Conservation (phyloP, 2,329 filamentous ascomycete species). For the Trichoderma brevicompactum region DNA sequence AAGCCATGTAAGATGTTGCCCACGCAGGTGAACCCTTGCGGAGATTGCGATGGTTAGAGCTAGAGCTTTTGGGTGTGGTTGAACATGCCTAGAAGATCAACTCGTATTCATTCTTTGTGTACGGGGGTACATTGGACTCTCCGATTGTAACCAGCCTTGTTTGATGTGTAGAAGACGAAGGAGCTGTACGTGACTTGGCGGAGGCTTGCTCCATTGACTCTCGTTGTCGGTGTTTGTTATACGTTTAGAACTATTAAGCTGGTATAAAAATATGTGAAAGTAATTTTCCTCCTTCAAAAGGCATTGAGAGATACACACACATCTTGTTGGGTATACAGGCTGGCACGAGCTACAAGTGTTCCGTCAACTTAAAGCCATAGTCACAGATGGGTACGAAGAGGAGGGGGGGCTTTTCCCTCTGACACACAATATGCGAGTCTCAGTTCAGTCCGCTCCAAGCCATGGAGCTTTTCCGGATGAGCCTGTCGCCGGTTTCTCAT, state of each 20-base stretch:
- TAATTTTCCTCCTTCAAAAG: background rate
- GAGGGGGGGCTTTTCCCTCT: background rate
- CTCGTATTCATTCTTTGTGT: conserved; percentile 25
- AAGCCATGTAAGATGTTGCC: background rate
- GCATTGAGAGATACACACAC: background rate
- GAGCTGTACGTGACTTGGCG: conserved; percentile 9
- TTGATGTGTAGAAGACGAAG: background rate
- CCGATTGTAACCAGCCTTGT: conserved; percentile 1
- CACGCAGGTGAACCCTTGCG: background rate
- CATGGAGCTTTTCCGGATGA: background rate
- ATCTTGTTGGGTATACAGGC: background rate
- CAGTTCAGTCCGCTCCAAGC: conserved; percentile 1
- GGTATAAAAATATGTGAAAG: background rate
- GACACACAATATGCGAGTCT: conserved; percentile 1
- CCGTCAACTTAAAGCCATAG: background rate
- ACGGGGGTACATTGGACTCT: conserved; percentile 3
- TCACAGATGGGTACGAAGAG: background rate
- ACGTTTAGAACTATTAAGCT: too few relatives aligned
- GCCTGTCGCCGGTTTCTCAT: conserved; percentile 9
- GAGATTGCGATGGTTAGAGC: background rate
- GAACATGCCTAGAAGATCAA: conserved; percentile 19
- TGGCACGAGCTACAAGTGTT: background rate
- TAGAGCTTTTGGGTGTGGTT: conserved; percentile 8
- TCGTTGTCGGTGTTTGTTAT: background rate
- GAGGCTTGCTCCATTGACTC: background rate